Evolutionary conservation across 176 grass and related monocot species (phyloP), one percentile per base, ranked within the genome.

Genomic region (Bonia amplexicaulis): DNA sequence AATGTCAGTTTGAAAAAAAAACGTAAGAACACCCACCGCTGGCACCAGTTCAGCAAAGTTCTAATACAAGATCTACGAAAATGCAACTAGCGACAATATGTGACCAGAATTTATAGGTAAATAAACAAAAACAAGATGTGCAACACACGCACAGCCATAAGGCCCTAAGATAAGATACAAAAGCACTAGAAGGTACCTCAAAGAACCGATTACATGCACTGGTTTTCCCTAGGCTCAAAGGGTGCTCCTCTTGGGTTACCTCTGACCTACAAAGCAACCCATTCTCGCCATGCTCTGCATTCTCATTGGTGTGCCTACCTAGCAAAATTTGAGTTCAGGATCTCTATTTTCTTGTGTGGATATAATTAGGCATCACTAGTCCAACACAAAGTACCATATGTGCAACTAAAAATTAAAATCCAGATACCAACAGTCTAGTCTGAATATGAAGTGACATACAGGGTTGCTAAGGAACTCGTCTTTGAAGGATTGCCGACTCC

Each of bases 141-240:
- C 14, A 27, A 27, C 25, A 63, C 1, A 12, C 45, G 45, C 45
- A 12, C n/a, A 25, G n/a, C n/a, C 22, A 25, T 26, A 60, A 60
- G 58, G 29, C 14, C 31, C 13, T 26, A 25, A 19, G 9, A 47
- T 26, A 83, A 10, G 19, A 76, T 58, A n/a, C 26, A 23, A 61
- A 52, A 49, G 66, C 12, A 58, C 7, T 37, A 74, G 39, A 41
- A 45, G 12, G 33, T 87, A 98, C 95, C 91, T 93, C 85, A 67
- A 93, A 93, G 51, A 93, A 93, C 12, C 95, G 91, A 87, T 95
- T 90, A 93, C 89, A 95, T 47, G 85, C 73, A 42, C 91, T 95
- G 20, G 93, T 80, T 76, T 95, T 91, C 89, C 89, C 91, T 70
- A 92, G 83, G 85, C 93, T 95, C 83, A 97, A 80, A 66, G 95